Evolutionary conservation across 2,329 filamentous ascomycete species (phyloP), one percentile per base, ranked within the genome.

Genomic region (Penicillium sp.): DNA sequence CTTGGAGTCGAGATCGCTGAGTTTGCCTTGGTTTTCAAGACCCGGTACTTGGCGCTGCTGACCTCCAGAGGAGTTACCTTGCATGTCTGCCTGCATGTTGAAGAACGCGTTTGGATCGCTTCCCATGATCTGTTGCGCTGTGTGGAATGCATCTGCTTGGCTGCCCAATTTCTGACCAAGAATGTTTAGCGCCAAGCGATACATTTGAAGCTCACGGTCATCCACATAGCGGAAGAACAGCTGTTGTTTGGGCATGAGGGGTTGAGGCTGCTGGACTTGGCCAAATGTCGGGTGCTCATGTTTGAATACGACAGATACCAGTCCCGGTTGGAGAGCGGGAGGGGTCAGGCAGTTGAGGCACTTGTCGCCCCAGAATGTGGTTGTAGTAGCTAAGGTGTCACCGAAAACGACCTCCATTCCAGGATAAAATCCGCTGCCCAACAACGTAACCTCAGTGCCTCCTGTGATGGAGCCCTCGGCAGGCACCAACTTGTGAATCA

Each of bases 341-440:
- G 90, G 90, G 10, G 91, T 78, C 44, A 92, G 78, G 64, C 89
- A 93, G 50, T 92, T 88, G 21, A 95, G 77, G n/a, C 88, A 88
- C 55, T 86, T 86, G 59, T 89, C 84, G 42, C 89, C 87, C 88
- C 89, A 93, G 68, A 84, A 94, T 0, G 88, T 90, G 1, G 89
- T 92, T 0, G 87, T 89, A 0, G 87, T 85, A 18, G 85, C 85
- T 45, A 82, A 76, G 16, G 77, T 79, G 58, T 87, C 84, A 21
- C 92, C 92, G 70, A 97, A 97, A 73, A 91, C 88, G 52, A 96
- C 89, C 59, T 92, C 89, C 58, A 95, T 81, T 1, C 85, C 85
- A 72, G 88, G 87, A 60, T 86, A 87, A 69, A 96, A 96, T 15
- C 87, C 85, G 60, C 86, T 89, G 18, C 92, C 91, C 9, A 96